These are phyloP conservation scores for Nepenthes mirabilis DNA, from an alignment of 148 eudicot genomes.

Conservation along the genomic window DNA sequence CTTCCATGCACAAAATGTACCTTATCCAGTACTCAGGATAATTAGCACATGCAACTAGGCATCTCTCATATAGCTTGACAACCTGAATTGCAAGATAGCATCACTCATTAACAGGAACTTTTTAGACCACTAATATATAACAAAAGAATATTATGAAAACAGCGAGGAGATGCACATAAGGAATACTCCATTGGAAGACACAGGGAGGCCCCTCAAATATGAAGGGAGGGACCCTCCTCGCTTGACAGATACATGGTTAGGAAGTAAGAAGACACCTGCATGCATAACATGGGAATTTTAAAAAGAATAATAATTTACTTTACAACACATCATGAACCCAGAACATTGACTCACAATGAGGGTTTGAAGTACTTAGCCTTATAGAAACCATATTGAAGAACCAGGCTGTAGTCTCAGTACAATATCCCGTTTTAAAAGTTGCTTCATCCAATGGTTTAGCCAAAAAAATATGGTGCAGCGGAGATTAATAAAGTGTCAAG, in stretches of 20 bases:
- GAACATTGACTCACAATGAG: slow-evolving; percentile 99
- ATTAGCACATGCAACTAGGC: slow-evolving; percentile 93
- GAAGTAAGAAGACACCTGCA: slow-evolving; percentile 99
- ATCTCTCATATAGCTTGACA: slow-evolving; percentile 96
- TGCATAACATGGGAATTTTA: slow-evolving; percentile 81
- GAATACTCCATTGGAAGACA: slow-evolving; percentile 80
- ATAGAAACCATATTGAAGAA: slow-evolving; percentile 95
- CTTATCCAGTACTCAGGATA: slow-evolving; percentile 96
- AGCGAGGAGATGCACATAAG: slow-evolving; percentile 66
- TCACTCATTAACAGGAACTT: slow-evolving; percentile 12
- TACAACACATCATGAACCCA: slow-evolving; percentile 92
- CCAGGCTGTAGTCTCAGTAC: slow-evolving; percentile 99
- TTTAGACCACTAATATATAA: slow-evolving; percentile 9
- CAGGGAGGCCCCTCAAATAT: slow-evolving; percentile 90
- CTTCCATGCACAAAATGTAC: slow-evolving; percentile 85
- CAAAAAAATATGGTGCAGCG: slow-evolving; percentile 95
- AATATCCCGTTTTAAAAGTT: slow-evolving; percentile 80
- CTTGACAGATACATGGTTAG: slow-evolving; percentile 99
- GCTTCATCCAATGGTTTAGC: slow-evolving; percentile 99
- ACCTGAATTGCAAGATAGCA: slow-evolving; percentile 39
- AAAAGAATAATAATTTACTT: slow-evolving; percentile 32
- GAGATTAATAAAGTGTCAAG: slow-evolving; percentile 95
- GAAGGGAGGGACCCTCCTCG: slow-evolving; percentile 96
- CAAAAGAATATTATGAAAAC: slow-evolving; percentile 19
- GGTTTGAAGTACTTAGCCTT: slow-evolving; percentile 99